A percentile compares a stretch with the other conserved stretches of the same genome.
Evolutionary conservation across 1,139 yeast species (phyloP).

Genomic region (Kodamaea plutei): DNA sequence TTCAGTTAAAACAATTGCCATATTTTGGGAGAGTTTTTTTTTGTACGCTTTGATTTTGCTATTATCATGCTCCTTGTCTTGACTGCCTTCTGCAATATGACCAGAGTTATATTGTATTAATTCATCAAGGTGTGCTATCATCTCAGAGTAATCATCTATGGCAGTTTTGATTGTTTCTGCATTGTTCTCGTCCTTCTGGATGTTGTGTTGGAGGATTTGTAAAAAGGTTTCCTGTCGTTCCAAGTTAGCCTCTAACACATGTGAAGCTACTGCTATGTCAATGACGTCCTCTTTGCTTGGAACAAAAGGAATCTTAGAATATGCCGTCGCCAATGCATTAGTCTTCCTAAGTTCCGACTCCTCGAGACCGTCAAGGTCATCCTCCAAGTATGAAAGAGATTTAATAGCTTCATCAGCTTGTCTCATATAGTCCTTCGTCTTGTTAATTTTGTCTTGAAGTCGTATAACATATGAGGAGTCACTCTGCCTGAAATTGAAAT

Average conservation of each 20-base stretch:
- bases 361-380: not conserved
- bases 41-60: not conserved
- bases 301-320: slow-evolving; percentile 27
- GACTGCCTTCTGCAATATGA: no score
- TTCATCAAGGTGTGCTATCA: slow-evolving; percentile 4
- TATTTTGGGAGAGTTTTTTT: slow-evolving; percentile 7
- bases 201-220: slow-evolving; percentile 6
- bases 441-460: slow-evolving; percentile 26
- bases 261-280: slow-evolving; percentile 32
- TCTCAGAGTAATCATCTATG: slow-evolving; percentile 9
- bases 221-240: slow-evolving; percentile 16
- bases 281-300: slow-evolving; percentile 38
- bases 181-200: slow-evolving; percentile 4
- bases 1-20: slow-evolving; percentile 22
- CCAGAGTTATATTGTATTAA: no score
- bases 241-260: slow-evolving; percentile 17
- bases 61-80: no score
- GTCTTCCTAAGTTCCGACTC: slow-evolving; percentile 1
- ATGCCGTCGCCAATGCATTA: slow-evolving; percentile 25
- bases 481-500: not conserved
- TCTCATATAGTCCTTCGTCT: slow-evolving; percentile 21
- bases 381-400: slow-evolving; percentile 8
- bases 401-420: slow-evolving; percentile 27
- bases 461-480: slow-evolving; percentile 19
- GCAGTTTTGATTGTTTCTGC: slow-evolving; percentile 6